Percentiles rank a stretch among this genome's conserved stretches.
These are phyloP conservation scores for Cyclotella cryptica DNA, from an alignment of 108 stramenopile species.

Conservation along the genomic window DNA sequence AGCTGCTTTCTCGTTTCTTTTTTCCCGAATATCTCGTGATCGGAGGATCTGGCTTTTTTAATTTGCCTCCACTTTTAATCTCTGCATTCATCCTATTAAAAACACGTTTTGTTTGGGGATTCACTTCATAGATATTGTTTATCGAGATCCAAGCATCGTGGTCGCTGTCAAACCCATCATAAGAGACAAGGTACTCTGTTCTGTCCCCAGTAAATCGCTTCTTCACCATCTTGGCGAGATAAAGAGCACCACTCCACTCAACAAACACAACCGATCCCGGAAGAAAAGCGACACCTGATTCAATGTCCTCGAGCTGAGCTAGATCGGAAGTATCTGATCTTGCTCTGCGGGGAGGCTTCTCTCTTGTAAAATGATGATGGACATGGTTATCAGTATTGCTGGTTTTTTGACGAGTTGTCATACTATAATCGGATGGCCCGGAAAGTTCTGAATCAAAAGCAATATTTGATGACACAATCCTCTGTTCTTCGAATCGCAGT, in stretches of 20 bases:
- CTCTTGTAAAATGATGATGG: conserved; percentile 1
- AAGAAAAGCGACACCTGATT: conserved; percentile 55
- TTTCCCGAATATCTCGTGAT: conserved; percentile 14
- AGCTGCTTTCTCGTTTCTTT: conserved; percentile 8
- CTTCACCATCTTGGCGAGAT: conserved; percentile 61
- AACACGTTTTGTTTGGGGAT: conserved; percentile 52
- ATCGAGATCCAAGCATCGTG: conserved; percentile 59
- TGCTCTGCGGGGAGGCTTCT: conserved; percentile 28
- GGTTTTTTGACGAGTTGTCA: conserved; percentile 10
- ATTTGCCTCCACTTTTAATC: conserved; percentile 23
- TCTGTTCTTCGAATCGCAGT: conserved; percentile 49
- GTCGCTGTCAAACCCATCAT: conserved; percentile 50
- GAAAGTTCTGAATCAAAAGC: conserved; percentile 14
- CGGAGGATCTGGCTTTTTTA: conserved; percentile 16
- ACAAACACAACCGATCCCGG: conserved; percentile 58
- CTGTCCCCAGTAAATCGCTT: conserved; percentile 48
- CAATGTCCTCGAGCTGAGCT: conserved; percentile 31
- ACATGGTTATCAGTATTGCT: neutral
- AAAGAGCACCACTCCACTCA: conserved; percentile 42
- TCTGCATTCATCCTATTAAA: conserved; percentile 45
- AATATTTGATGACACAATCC: conserved; percentile 22
- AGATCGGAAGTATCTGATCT: conserved; percentile 41
- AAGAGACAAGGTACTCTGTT: conserved; percentile 51
- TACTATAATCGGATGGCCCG: conserved; percentile 1
- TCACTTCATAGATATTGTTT: conserved; percentile 56